Percentiles rank a stretch among this genome's conserved stretches.
Evolutionary conservation across 805 yeast species (phyloP).

Genomic region (Metschnikowia aberdeeniae): DNA sequence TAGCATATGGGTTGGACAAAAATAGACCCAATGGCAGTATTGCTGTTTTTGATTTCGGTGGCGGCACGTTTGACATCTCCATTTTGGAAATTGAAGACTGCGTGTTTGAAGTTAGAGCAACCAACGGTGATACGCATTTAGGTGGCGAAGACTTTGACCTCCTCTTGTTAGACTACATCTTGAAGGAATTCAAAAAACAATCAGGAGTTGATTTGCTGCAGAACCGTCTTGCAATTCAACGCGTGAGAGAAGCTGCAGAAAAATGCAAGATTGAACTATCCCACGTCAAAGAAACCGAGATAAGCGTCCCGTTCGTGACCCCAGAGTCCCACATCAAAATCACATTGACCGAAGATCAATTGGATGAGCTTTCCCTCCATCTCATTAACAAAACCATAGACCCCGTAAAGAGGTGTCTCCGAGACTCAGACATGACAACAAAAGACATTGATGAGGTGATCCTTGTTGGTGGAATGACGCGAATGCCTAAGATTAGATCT

Average conservation of each 20-base stretch:
- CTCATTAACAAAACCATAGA: constrained; percentile 64
- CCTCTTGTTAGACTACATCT: constrained; percentile 52
- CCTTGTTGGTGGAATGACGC: constrained; percentile 84
- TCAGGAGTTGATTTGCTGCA: constrained; percentile 48
- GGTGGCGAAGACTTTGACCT: constrained; percentile 88
- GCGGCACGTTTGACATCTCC: constrained; percentile 83
- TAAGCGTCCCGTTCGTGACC: constrained; percentile 67
- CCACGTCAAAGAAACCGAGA: constrained; percentile 55
- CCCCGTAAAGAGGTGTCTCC: constrained; percentile 69
- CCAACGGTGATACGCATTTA: constrained; percentile 80
- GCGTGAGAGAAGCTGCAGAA: constrained; percentile 78
- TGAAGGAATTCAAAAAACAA: constrained; percentile 52
- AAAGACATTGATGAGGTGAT: constrained; percentile 71
- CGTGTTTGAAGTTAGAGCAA: constrained; percentile 76
- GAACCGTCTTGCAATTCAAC: constrained; percentile 60
- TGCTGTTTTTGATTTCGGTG: constrained; percentile 73
- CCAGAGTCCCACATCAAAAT: constrained; percentile 58
- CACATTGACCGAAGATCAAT: constrained; percentile 58
- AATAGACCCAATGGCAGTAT: constrained; percentile 47
- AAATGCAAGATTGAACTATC: constrained; percentile 72
- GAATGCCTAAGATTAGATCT: constrained; percentile 77
- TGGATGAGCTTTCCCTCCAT: constrained; percentile 63
- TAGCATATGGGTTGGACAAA: constrained; percentile 88
- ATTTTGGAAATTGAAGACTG: constrained; percentile 75
- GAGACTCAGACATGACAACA: constrained; percentile 66